A percentile compares a stretch with the other conserved stretches of the same genome.
Evolutionary conservation across 169 alveolate genomes (phyloP).

Genomic region (Eimeria acervulina): DNA sequence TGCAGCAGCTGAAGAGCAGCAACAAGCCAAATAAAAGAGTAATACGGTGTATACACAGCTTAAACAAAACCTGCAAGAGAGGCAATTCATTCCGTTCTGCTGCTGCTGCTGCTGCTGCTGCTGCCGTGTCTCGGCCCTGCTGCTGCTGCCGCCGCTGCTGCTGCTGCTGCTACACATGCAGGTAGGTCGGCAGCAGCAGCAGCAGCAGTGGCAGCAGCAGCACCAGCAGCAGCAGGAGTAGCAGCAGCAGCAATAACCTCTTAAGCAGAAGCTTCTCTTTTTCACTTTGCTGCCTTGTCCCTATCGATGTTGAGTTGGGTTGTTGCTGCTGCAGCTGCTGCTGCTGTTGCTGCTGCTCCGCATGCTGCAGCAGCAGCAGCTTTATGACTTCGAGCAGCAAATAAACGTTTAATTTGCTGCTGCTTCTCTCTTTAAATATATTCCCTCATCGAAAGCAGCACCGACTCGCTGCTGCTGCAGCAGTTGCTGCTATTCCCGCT

Average conservation of each 20-base stretch:
- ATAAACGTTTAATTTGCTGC: not conserved
- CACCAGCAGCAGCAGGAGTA: not conserved
- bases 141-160: constrained; percentile 52
- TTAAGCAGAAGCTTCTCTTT: no score
- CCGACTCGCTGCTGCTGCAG: constrained; percentile 45
- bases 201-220: not conserved
- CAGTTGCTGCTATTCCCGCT: constrained; percentile 20
- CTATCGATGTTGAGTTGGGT: not conserved
- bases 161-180: constrained; percentile 33
- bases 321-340: constrained; percentile 22
- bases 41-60: constrained; percentile 5
- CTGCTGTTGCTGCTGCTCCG: constrained; percentile 28
- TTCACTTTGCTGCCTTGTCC: not conserved
- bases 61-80: not conserved
- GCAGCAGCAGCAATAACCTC: not conserved
- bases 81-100: not conserved
- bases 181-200: constrained; percentile 52
- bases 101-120: constrained; percentile 48
- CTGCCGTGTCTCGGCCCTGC: constrained; percentile 39
- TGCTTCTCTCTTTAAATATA: not conserved
- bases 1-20: constrained; percentile 13
- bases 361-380: constrained; percentile 43
- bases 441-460: not conserved
- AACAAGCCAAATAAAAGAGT: not conserved
- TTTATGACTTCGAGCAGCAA: not conserved